Percentiles rank a stretch among this genome's conserved stretches.
Conservation (phyloP, 108 stramenopile genomes). For the Asterionellopsis glacialis region DNA sequence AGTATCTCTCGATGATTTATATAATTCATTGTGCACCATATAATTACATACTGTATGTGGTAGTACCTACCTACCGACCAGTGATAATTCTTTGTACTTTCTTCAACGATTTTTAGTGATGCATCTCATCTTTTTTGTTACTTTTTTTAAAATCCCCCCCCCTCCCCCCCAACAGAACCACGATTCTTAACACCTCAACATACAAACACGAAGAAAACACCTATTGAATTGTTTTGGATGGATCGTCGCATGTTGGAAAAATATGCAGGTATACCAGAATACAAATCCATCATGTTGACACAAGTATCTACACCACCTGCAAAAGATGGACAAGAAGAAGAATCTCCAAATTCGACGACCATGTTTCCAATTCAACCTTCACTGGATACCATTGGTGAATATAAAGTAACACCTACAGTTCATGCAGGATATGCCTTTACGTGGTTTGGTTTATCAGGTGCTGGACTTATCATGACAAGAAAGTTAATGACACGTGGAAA, state of each 20-base stretch:
- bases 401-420: constrained; percentile 67
- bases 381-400: constrained; percentile 60
- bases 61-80: too few species aligned
- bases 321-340: neutral
- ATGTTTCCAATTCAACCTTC: constrained; percentile 35
- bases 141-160: too few species aligned
- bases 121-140: too few species aligned
- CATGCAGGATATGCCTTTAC: constrained; percentile 85
- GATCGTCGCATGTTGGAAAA: constrained; percentile 58
- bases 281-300: constrained; percentile 11
- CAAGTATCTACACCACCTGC: constrained; percentile 15
- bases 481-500: constrained; percentile 64
- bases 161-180: constrained; percentile 20
- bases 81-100: too few species aligned
- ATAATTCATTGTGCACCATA: too few species aligned
- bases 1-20: neutral
- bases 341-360: too few species aligned
- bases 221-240: constrained; percentile 67
- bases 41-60: too few species aligned
- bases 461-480: constrained; percentile 81
- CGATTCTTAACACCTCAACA: constrained; percentile 35
- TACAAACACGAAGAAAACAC: constrained; percentile 29
- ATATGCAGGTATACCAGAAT: constrained; percentile 22
- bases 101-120: too few species aligned
- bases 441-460: constrained; percentile 79